phyloP scores from a whole-genome alignment of 2,329 filamentous ascomycete species.

The Stagonosporopsis chrysanthemi region DNA sequence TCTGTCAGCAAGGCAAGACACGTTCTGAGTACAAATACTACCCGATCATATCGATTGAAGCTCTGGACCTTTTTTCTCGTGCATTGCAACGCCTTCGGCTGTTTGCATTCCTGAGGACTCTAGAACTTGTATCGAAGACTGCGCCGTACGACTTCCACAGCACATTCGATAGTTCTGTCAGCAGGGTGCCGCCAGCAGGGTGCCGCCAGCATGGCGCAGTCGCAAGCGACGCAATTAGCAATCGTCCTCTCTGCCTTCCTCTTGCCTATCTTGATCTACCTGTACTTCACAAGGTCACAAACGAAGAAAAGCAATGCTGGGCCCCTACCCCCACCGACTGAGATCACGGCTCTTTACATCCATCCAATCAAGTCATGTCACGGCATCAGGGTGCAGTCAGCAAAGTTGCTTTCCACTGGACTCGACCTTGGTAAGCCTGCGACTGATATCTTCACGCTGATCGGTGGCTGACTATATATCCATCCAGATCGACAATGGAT shows the following conservation, averaged over 20 bases:
- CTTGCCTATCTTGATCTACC: slow-evolving; percentile 43
- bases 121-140: slow-evolving; percentile 6
- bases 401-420: slow-evolving; percentile 62
- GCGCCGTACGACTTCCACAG: slow-evolving; percentile 2
- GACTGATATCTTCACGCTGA: too few species aligned
- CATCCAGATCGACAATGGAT: slow-evolving; percentile 68
- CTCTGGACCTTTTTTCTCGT: slow-evolving; percentile 1
- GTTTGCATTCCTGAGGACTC: slow-evolving; percentile 14
- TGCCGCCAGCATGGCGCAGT: slow-evolving; percentile 33
- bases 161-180: slow-evolving; percentile 1
- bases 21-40: slow-evolving; percentile 12
- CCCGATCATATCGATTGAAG: slow-evolving; percentile 8
- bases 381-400: slow-evolving; percentile 62
- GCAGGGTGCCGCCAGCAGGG: slow-evolving; percentile 14
- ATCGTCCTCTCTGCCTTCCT: slow-evolving; percentile 38
- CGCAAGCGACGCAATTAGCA: slow-evolving; percentile 31
- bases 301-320: slow-evolving; percentile 25
- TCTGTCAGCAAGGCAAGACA: slow-evolving; percentile 6
- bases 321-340: slow-evolving; percentile 48
- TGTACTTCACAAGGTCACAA: slow-evolving; percentile 29
- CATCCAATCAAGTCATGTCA: slow-evolving; percentile 74
- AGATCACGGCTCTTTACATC: slow-evolving; percentile 60
- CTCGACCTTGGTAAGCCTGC: slow-evolving; percentile 58
- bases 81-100: slow-evolving; percentile 2
- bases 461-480: slow-evolving; percentile 8